phyloP scores from a whole-genome alignment of 2,329 filamentous ascomycete species.

The Phoma sp. region DNA sequence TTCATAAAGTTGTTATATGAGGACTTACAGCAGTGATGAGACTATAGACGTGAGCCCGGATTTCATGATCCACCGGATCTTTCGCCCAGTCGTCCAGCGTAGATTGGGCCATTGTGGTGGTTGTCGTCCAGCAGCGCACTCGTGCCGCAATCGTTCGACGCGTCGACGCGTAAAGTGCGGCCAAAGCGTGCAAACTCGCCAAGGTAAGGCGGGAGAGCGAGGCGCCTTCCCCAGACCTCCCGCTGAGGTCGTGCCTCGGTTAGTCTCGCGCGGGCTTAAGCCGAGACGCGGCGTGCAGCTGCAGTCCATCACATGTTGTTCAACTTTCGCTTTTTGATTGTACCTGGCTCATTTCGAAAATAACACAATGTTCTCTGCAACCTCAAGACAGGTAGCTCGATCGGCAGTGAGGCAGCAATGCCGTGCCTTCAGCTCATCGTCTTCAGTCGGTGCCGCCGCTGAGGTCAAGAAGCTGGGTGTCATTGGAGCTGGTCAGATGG shows the following conservation, averaged over 20 bases:
- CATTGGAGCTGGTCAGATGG: constrained; percentile 95
- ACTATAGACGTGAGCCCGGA: constrained; percentile 91
- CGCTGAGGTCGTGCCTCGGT: constrained; percentile 20
- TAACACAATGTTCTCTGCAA: constrained; percentile 41
- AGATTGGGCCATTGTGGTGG: constrained; percentile 45
- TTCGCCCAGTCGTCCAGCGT: constrained; percentile 54
- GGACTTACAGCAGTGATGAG: constrained; percentile 83
- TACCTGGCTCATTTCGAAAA: background rate
- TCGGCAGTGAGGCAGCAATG: constrained; percentile 39
- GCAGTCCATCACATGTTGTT: constrained; percentile 26
- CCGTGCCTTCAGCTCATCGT: constrained; percentile 71
- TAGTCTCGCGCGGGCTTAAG: constrained; percentile 9
- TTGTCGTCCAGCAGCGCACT: constrained; percentile 27
- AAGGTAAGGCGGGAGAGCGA: constrained; percentile 17
- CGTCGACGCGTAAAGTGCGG: constrained; percentile 45
- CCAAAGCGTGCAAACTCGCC: constrained; percentile 36
- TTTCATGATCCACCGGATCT: constrained; percentile 78
- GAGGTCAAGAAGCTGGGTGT: constrained; percentile 90
- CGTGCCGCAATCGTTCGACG: constrained; percentile 29
- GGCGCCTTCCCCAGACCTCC: constrained; percentile 2
- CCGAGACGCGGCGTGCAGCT: constrained; percentile 9
- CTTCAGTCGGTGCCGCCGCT: constrained; percentile 63
- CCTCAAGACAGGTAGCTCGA: constrained; percentile 37
- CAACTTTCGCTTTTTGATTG: background rate
- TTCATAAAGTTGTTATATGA: background rate